Evolutionary conservation across 1,284 basidiomycete genomes (phyloP).

Genomic region (Crepidotus sp.): DNA sequence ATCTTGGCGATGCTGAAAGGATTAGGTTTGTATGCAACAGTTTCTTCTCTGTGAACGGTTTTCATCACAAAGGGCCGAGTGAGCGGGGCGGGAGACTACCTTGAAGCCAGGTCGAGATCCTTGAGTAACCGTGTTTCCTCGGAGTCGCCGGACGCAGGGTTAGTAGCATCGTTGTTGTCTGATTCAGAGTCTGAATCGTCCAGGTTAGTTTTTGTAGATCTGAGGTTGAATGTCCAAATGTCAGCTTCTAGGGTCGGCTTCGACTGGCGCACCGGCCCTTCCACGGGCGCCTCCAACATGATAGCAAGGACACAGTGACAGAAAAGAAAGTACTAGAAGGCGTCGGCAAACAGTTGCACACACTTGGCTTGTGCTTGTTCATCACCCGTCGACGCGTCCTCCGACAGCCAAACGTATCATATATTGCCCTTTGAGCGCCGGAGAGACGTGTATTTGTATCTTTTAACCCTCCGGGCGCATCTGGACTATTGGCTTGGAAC

Average conservation of each 20-base stretch:
- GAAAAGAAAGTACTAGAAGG: no score
- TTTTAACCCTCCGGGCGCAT: slow-evolving; percentile 3
- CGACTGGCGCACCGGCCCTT: no score
- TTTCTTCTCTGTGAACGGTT: slow-evolving; percentile 49
- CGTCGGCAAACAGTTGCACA: background rate
- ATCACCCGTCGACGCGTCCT: slow-evolving; percentile 14
- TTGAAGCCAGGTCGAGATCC: slow-evolving; percentile 52
- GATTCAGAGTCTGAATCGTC: slow-evolving; percentile 17
- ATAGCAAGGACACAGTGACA: background rate
- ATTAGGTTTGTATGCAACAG: slow-evolving; percentile 55
- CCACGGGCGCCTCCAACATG: background rate
- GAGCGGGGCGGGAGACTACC: no score
- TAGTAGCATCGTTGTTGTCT: slow-evolving; percentile 18
- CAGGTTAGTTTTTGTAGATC: slow-evolving; percentile 17
- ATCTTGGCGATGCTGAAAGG: slow-evolving; percentile 70
- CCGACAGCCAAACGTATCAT: background rate
- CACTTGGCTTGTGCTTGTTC: slow-evolving; percentile 14
- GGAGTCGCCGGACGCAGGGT: slow-evolving; percentile 13
- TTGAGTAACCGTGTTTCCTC: slow-evolving; percentile 29
- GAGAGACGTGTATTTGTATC: slow-evolving; percentile 12
- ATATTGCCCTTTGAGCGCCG: background rate
- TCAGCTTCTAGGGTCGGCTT: no score
- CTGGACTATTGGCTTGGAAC: slow-evolving; percentile 15
- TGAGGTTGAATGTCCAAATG: slow-evolving; percentile 28
- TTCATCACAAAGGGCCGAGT: no score